Percentiles rank a stretch among this genome's conserved stretches.
phyloP scores from a whole-genome alignment of 306 rosid species.

The Cicer yamashitae region DNA sequence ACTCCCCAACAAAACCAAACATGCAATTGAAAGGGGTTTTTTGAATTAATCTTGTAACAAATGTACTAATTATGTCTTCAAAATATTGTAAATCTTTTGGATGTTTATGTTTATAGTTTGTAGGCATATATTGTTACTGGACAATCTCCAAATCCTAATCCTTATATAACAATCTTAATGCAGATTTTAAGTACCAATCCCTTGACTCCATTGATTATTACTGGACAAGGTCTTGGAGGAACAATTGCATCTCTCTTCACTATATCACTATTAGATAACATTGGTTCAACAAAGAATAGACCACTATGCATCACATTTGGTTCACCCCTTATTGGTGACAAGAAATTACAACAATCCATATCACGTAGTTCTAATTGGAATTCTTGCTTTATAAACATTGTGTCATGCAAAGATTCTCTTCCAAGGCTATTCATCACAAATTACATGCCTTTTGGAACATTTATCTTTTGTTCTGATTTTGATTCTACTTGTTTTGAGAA shows the following conservation, averaged over 20 bases:
- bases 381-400: conserved; percentile 70
- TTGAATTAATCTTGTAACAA: not conserved
- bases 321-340: conserved; percentile 67
- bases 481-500: conserved; percentile 57
- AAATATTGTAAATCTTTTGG: not conserved
- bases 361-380: conserved; percentile 56
- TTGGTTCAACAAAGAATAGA: conserved; percentile 42
- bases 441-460: conserved; percentile 72
- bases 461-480: conserved; percentile 52
- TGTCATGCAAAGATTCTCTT: conserved; percentile 54
- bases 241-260: conserved; percentile 74
- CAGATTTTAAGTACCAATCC: conserved; percentile 36
- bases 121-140: not conserved
- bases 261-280: conserved; percentile 55
- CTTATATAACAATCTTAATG: not conserved
- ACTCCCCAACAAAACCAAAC: too few species aligned
- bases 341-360: conserved; percentile 48
- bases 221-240: conserved; percentile 70
- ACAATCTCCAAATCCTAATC: not conserved
- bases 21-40: too few species aligned
- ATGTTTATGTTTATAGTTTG: not conserved
- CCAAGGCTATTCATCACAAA: conserved; percentile 42
- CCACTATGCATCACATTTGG: conserved; percentile 79
- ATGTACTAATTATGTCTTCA: not conserved
- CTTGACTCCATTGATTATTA: conserved; percentile 49